These are phyloP conservation scores for Neurospora sp. DNA, from an alignment of 495 filamentous ascomycete species.

Conservation along the genomic window DNA sequence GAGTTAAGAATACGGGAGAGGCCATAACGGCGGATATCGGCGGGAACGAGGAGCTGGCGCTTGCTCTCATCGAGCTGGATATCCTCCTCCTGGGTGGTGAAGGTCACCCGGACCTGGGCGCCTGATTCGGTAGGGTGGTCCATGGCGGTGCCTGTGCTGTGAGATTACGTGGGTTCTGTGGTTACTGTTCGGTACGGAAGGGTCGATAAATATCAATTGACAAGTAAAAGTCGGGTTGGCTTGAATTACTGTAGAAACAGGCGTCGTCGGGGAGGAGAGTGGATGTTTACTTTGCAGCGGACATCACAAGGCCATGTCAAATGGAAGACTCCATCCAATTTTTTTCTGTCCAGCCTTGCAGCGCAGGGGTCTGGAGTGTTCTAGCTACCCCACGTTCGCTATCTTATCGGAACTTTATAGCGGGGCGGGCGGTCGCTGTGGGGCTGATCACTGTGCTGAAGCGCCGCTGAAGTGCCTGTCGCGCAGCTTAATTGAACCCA, in stretches of 20 bases:
- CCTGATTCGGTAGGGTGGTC: constrained; percentile 18
- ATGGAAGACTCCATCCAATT: constrained; percentile 4
- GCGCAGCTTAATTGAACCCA: constrained; percentile 3
- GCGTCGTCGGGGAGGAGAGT: not conserved
- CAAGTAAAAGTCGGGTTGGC: not conserved
- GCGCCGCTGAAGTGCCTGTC: not conserved
- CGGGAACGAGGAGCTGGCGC: constrained; percentile 42
- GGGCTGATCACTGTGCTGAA: not conserved
- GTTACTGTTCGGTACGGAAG: not conserved
- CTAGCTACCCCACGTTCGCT: constrained; percentile 17
- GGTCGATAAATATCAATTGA: not conserved
- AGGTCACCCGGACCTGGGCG: constrained; percentile 42
- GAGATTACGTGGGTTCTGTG: not conserved
- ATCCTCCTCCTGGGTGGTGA: constrained; percentile 46
- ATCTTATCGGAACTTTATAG: constrained; percentile 21
- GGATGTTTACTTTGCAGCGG: not conserved
- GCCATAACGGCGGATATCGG: constrained; percentile 79
- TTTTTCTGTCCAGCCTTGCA: constrained; percentile 20
- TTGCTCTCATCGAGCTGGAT: constrained; percentile 47
- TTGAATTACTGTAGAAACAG: not conserved
- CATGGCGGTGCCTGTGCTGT: constrained; percentile 8
- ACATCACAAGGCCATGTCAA: not conserved
- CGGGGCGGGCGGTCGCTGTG: constrained; percentile 6
- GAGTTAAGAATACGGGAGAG: constrained; percentile 91
- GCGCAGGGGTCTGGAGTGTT: not conserved